phyloP scores from a whole-genome alignment of 805 yeast genomes.

The Candida alai region DNA sequence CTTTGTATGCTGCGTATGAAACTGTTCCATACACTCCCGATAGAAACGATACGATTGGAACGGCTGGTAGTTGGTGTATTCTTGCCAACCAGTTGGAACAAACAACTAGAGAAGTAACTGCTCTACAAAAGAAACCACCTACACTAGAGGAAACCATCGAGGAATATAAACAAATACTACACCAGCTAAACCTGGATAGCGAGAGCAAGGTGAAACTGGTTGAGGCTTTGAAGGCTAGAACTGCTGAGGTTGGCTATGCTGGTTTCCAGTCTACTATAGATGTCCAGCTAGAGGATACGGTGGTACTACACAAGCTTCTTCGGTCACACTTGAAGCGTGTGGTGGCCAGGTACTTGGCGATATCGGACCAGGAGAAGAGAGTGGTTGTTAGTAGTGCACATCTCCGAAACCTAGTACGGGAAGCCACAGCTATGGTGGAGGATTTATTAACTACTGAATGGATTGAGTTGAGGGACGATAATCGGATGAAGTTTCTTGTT shows the following conservation, averaged over 20 bases:
- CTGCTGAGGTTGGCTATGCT: constrained; percentile 3
- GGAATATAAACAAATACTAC: constrained; percentile 7
- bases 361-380: constrained; percentile 1
- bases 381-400: constrained; percentile 6
- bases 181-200: constrained; percentile 3
- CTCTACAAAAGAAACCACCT: background rate
- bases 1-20: constrained; percentile 16
- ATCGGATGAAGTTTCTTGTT: constrained; percentile 3
- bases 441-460: constrained; percentile 11
- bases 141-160: background rate
- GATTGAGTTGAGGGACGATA: constrained; percentile 10
- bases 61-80: constrained; percentile 20
- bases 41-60: constrained; percentile 26
- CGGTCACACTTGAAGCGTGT: constrained; percentile 11
- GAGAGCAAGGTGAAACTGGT: constrained; percentile 4
- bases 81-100: constrained; percentile 4
- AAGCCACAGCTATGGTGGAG: constrained; percentile 8
- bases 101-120: background rate
- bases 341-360: constrained; percentile 11
- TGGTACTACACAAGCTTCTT: constrained; percentile 8
- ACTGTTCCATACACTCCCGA: constrained; percentile 23
- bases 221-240: constrained; percentile 2
- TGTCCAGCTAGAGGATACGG: constrained; percentile 9
- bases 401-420: constrained; percentile 9
- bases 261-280: constrained; percentile 3